A percentile compares a stretch with the other conserved stretches of the same genome.
Conservation (phyloP, 202 grass and related monocot species). For the Alloteropsis angusta region DNA sequence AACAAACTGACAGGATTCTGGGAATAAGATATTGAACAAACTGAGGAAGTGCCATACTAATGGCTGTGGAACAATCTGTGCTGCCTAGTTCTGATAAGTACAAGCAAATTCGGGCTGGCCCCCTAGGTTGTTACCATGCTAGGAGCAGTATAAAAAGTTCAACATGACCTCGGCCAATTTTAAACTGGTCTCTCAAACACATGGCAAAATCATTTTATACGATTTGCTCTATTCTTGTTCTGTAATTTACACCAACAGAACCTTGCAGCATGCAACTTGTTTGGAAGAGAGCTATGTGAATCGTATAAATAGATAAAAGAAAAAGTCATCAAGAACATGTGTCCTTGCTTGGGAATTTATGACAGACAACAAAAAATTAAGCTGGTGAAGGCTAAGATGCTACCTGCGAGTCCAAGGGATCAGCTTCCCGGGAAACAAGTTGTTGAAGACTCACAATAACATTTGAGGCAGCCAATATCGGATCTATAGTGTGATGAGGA, state of each 20-base stretch:
- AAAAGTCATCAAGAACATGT: not conserved
- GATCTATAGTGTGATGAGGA: slow-evolving; percentile 91
- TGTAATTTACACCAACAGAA: slow-evolving; percentile 16
- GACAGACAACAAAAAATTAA: not conserved
- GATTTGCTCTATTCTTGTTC: not conserved
- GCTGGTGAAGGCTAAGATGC: slow-evolving; percentile 5
- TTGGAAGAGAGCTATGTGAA: not conserved
- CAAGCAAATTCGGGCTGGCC: not conserved
- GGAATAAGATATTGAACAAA: slow-evolving; percentile 1
- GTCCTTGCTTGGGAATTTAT: not conserved
- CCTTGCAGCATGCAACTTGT: not conserved
- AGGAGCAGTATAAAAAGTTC: slow-evolving; percentile 4
- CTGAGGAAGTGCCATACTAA: too few species aligned
- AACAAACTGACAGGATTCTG: not conserved
- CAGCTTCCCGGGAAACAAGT: slow-evolving; percentile 83
- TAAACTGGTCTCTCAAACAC: not conserved
- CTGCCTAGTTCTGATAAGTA: not conserved
- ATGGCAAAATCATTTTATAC: not conserved
- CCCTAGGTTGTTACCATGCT: slow-evolving; percentile 5
- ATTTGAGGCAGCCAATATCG: slow-evolving; percentile 88
- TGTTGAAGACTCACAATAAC: slow-evolving; percentile 87
- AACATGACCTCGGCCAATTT: not conserved
- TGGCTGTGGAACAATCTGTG: not conserved
- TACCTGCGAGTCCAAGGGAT: slow-evolving; percentile 96
- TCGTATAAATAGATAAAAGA: not conserved